Percentiles rank a stretch among this genome's conserved stretches.
phyloP scores from a whole-genome alignment of 2,329 filamentous ascomycete genomes.

The Gyromitra esculenta region DNA sequence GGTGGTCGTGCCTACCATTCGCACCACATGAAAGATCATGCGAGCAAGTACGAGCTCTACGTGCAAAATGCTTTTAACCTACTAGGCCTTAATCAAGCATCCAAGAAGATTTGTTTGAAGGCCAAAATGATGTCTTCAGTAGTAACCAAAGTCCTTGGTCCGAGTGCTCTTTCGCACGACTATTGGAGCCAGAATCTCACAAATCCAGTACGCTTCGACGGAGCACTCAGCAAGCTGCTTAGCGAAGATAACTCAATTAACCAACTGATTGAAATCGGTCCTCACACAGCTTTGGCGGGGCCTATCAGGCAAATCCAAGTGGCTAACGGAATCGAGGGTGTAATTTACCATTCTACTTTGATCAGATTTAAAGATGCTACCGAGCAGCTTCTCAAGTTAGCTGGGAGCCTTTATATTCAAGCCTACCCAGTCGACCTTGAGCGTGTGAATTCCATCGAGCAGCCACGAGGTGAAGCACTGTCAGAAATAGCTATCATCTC shows the following conservation, averaged over 20 bases:
- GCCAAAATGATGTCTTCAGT: constrained; percentile 53
- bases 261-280: constrained; percentile 54
- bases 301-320: constrained; percentile 51
- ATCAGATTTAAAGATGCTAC: constrained; percentile 55
- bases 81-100: constrained; percentile 43
- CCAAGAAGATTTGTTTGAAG: constrained; percentile 53
- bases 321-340: constrained; percentile 20
- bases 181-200: constrained; percentile 60
- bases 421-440: constrained; percentile 57
- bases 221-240: constrained; percentile 58
- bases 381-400: constrained; percentile 54
- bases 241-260: constrained; percentile 42
- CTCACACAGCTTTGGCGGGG: constrained; percentile 54
- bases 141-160: constrained; percentile 54
- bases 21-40: constrained; percentile 60
- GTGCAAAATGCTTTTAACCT: constrained; percentile 40
- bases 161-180: constrained; percentile 56
- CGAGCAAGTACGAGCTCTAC: constrained; percentile 58
- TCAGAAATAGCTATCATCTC: constrained; percentile 14
- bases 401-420: constrained; percentile 57
- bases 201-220: constrained; percentile 60
- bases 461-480: constrained; percentile 1
- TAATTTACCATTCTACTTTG: constrained; percentile 56
- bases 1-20: constrained; percentile 63
- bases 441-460: constrained; percentile 36